Evolutionary conservation across 2,329 filamentous ascomycete genomes (phyloP).

Genomic region (Mollisia scopiformis): DNA sequence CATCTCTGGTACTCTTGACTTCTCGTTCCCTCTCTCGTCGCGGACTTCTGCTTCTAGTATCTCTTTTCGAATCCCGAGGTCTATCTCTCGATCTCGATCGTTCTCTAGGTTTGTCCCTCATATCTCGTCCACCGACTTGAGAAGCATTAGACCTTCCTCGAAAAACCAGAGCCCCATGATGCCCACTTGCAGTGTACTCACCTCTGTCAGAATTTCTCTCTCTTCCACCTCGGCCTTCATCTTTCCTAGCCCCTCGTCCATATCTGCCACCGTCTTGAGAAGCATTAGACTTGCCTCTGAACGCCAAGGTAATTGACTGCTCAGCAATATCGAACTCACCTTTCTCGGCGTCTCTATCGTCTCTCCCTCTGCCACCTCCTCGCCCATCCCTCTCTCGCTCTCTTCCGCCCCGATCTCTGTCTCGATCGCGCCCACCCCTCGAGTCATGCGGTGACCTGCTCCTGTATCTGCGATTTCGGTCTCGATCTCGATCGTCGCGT

Average conservation of each 20-base stretch:
- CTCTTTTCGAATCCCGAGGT: conserved; percentile 18
- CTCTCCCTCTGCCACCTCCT: conserved; percentile 10
- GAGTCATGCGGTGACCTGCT: conserved; percentile 33
- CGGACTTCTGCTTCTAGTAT: conserved; percentile 20
- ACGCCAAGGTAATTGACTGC: background rate
- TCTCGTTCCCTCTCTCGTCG: conserved; percentile 19
- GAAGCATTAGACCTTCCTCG: conserved; percentile 17
- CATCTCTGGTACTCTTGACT: background rate
- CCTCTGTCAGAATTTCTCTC: conserved; percentile 23
- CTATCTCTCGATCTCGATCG: conserved; percentile 24
- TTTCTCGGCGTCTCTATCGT: conserved; percentile 21
- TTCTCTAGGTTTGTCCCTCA: conserved; percentile 22
- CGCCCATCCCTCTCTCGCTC: conserved; percentile 23
- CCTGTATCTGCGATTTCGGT: conserved; percentile 40
- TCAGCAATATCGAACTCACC: conserved; percentile 13
- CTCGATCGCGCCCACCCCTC: conserved; percentile 32
- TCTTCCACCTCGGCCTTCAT: conserved; percentile 23
- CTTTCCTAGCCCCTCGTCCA: conserved; percentile 23
- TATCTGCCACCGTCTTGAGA: conserved; percentile 27
- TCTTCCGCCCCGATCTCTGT: conserved; percentile 18
- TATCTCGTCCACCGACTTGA: conserved; percentile 27
- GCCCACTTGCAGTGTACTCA: conserved; percentile 9
- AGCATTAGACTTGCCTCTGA: conserved; percentile 17
- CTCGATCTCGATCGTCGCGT: conserved; percentile 36
- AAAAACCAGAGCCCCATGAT: conserved; percentile 1